Base-by-base conservation (phyloP, 83 land plant species). In the Picea mariana region DNA sequence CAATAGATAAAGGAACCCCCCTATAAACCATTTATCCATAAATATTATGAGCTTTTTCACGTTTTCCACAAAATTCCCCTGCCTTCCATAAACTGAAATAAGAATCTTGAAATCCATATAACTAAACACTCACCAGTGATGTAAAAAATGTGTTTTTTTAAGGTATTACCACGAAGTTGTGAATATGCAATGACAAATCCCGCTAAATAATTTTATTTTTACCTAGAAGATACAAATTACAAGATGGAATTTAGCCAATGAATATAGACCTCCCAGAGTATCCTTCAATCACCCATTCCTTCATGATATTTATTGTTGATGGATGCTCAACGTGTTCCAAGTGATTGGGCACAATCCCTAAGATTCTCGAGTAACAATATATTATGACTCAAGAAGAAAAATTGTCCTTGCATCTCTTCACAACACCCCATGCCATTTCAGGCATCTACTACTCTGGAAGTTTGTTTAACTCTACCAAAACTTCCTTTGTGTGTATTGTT, bases 251-350 rank as follows among this genome's bases (percentile, higher is more conserved):
- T 34, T 34, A 3, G 1, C 2, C 34, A 34, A 34, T 34, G 34
- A 34, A 34, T 2, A 34, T 2, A 34, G 34, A 34, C 34, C 34
- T 34, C 34, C 34, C 34, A 0, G 3, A 34, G 34, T 34, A 34
- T 34, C 2, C 34, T 1, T 34, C 34, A 34, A 3, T 1, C 38
- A 96, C 79, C 23, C 98, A 87, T 55, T 91, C 97, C 38, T 76
- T 69, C 92, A 93, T 88, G 49, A 93, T 91, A 17, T 93, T 95
- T 31, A 93, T 90, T 34, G 91, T 85, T 23, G 89, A 86, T 49
- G 95, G 96, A 75, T 93, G 95, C 81, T 95, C 96, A 34, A 95
- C 31, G 18, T 85, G 80, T 62, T 90, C 90, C 40, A 95, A 88
- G 83, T 90, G 92, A 24, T 86, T 89, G 42, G 94, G 91, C 52